Conservation (phyloP, 495 filamentous ascomycete genomes). For the Eremomyces bilateralis region DNA sequence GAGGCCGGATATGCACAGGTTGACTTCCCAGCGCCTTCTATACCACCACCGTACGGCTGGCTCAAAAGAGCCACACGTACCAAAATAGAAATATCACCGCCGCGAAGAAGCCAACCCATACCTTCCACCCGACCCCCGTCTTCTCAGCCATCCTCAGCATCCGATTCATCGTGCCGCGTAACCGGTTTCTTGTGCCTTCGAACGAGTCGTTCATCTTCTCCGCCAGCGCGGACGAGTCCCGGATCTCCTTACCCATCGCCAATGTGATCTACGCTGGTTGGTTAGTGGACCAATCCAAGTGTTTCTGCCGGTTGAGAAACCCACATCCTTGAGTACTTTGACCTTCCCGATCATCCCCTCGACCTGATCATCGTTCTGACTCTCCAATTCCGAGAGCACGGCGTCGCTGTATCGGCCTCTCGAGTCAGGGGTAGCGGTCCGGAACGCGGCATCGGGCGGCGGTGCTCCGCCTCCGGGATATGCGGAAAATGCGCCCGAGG, state of each 20-base stretch:
- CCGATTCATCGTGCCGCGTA: slow-evolving; percentile 83
- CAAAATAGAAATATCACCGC: slow-evolving; percentile 61
- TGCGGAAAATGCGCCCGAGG: slow-evolving; percentile 12
- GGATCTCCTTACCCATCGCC: slow-evolving; percentile 86
- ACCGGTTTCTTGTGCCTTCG: slow-evolving; percentile 54
- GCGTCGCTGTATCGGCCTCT: slow-evolving; percentile 88
- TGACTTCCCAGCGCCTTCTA: background rate
- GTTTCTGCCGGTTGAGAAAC: too few relatives aligned
- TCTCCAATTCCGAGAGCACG: slow-evolving; percentile 81
- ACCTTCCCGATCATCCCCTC: slow-evolving; percentile 84
- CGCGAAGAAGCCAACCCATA: slow-evolving; percentile 73
- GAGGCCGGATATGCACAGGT: background rate
- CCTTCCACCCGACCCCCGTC: slow-evolving; percentile 83
- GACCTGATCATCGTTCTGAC: slow-evolving; percentile 81
- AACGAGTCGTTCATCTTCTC: slow-evolving; percentile 84
- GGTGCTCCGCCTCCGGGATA: slow-evolving; percentile 27
- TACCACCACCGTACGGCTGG: background rate
- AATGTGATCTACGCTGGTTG: slow-evolving; percentile 44
- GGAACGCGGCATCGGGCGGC: slow-evolving; percentile 19
- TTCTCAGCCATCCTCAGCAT: slow-evolving; percentile 92
- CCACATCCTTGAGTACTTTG: slow-evolving; percentile 72
- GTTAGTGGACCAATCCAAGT: too few relatives aligned
- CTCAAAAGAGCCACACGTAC: slow-evolving; percentile 72
- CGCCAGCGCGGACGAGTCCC: slow-evolving; percentile 60
- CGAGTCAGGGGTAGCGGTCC: slow-evolving; percentile 64